A percentile compares a stretch with the other conserved stretches of the same genome.
Evolutionary conservation across 768 basidiomycete species (phyloP).

Genomic region (Mycena sanguinolenta): DNA sequence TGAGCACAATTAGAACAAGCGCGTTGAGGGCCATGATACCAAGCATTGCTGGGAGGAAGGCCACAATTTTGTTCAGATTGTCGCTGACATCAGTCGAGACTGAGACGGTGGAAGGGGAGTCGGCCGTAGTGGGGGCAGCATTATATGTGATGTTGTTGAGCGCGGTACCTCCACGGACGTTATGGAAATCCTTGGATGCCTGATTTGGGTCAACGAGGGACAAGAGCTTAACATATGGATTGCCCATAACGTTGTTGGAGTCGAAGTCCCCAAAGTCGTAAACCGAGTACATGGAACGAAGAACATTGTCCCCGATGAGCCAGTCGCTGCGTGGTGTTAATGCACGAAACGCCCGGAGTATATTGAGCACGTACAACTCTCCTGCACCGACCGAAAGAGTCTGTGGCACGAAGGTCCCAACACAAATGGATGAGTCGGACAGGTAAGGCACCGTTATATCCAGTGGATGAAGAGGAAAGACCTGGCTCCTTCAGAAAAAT

Average conservation of each 20-base stretch:
- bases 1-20: conserved; percentile 71
- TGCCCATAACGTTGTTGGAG: conserved; percentile 71
- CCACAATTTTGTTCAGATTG: conserved; percentile 73
- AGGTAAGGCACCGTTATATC: conserved; percentile 71
- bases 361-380: conserved; percentile 70
- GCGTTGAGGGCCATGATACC: conserved; percentile 85
- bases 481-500: conserved; percentile 65
- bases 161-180: conserved; percentile 73
- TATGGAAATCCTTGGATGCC: conserved; percentile 80
- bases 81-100: conserved; percentile 70
- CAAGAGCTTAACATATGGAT: conserved; percentile 84
- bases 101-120: conserved; percentile 60
- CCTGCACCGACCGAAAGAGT: conserved; percentile 67
- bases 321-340: conserved; percentile 68
- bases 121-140: conserved; percentile 56
- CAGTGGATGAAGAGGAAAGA: conserved; percentile 85
- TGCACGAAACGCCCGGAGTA: conserved; percentile 11
- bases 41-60: conserved; percentile 79
- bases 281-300: conserved; percentile 85
- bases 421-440: conserved; percentile 64
- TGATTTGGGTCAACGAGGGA: conserved; percentile 76
- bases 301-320: conserved; percentile 85
- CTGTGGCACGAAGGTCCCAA: conserved; percentile 84
- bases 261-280: conserved; percentile 90
- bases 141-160: conserved; percentile 78